These are phyloP conservation scores for Talaromyces verruculosus DNA, from an alignment of 2,329 filamentous ascomycete genomes.

Conservation along the genomic window DNA sequence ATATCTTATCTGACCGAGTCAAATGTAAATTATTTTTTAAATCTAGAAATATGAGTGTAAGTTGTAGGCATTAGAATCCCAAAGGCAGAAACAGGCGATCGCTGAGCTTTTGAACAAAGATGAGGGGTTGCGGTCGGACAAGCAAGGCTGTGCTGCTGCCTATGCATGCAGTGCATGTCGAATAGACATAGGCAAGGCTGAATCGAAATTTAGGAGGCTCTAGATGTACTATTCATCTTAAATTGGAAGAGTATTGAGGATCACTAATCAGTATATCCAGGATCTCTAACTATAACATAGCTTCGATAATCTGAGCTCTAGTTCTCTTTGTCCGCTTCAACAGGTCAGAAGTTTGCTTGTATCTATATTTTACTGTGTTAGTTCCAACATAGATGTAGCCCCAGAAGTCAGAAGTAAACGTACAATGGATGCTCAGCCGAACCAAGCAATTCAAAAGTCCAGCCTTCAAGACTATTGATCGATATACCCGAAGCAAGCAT, in stretches of 20 bases:
- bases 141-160: neutral
- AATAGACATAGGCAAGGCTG: neutral
- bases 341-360: neutral
- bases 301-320: constrained; percentile 8
- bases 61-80: neutral
- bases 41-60: neutral
- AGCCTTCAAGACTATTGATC: constrained; percentile 10
- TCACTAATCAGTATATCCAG: neutral
- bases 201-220: neutral
- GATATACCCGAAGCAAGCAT: constrained; percentile 10
- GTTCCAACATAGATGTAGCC: neutral
- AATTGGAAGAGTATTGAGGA: neutral
- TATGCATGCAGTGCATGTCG: neutral
- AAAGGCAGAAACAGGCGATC: neutral
- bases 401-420: neutral
- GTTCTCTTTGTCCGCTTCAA: neutral
- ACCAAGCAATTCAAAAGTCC: constrained; percentile 8
- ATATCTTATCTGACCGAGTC: neutral
- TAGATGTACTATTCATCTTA: neutral
- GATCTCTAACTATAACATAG: neutral
- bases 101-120: neutral
- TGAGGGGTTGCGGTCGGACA: neutral
- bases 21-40: neutral
- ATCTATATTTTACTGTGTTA: neutral
- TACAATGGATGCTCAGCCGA: constrained; percentile 8